Evolutionary conservation across 2,329 filamentous ascomycete species (phyloP).

Genomic region (Botryosphaeria dothidea): DNA sequence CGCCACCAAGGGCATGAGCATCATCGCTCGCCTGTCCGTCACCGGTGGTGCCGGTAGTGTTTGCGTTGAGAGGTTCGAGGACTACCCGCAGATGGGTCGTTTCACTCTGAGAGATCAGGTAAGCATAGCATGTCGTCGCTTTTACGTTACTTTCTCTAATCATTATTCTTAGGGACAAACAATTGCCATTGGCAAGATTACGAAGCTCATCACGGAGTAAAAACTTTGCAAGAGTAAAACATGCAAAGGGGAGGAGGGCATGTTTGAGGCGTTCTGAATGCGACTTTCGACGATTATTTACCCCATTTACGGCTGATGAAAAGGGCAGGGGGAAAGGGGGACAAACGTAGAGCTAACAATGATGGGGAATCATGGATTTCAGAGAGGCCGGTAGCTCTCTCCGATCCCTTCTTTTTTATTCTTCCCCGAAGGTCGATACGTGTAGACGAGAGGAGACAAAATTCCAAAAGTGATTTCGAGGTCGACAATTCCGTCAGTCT

Average conservation of each 20-base stretch:
- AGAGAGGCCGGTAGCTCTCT: neutral
- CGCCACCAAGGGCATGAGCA: slow-evolving; percentile 76
- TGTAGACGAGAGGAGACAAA: slow-evolving; percentile 11
- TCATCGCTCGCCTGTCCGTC: slow-evolving; percentile 89
- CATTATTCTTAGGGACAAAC: slow-evolving; percentile 78
- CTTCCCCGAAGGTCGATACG: neutral
- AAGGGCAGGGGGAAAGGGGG: neutral
- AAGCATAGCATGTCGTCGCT: neutral
- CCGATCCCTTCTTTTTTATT: neutral
- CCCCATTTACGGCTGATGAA: slow-evolving; percentile 10
- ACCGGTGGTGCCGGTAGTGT: slow-evolving; percentile 83
- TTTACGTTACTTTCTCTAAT: slow-evolving; percentile 28
- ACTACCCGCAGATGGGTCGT: slow-evolving; percentile 72
- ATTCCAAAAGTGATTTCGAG: slow-evolving; percentile 1
- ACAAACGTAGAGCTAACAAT: neutral
- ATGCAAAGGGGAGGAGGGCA: neutral
- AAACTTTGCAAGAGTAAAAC: neutral
- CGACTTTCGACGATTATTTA: neutral
- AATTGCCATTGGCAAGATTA: slow-evolving; percentile 99
- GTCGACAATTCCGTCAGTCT: neutral
- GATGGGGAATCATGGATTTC: neutral
- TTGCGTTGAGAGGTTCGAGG: slow-evolving; percentile 92
- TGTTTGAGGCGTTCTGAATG: slow-evolving; percentile 17
- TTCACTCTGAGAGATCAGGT: slow-evolving; percentile 31
- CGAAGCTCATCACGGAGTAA: slow-evolving; percentile 68